Evolutionary conservation across 208 protist species (phyloP), one percentile per base, ranked within the genome.

Genomic region (Crithidia bombi): DNA sequence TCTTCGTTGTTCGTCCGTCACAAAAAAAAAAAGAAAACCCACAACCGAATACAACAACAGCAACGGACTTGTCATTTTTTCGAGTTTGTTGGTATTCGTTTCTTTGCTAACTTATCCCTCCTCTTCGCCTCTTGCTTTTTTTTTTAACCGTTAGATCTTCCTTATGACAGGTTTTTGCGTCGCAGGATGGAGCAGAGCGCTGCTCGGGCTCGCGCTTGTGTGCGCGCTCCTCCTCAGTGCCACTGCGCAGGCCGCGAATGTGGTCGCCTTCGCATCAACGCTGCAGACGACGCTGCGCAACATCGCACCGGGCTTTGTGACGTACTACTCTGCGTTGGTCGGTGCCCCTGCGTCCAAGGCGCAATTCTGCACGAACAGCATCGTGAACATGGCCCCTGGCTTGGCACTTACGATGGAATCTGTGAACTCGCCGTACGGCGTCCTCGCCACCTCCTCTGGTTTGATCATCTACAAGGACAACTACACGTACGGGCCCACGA

Each of bases 341-440:
- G 69, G 38, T 28, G 15, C 43, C 0, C 69, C 69, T 23, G 23
- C 69, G 19, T 51, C 64, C 52, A 56, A 75, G 61, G 51, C 56
- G 61, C 61, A 69, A 21, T 75, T 49, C 54, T 75, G 69, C 61
- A 69, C 51, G 17, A 57, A 30, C 15, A 65, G 61, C 49, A 62
- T 69, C 41, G 14, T 35, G 3, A 75, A 55, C 43, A 33, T 57
- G 46, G 51, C 43, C 10, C 23, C 25, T n/a, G 69, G 69, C 2
- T 39, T 75, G 50, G 65, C 61, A n/a, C 69, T 75, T 12, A 64
- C 69, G 43, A 75, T 68, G 69, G 69, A 75, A 43, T 52, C 59
- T 5, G 9, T 68, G 17, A 43, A 10, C 39, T 44, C 61, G 3
- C 69, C 69, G 2, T 75, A 75, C 44, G n/a, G 52, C 41, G 11